Evolutionary conservation across 2,329 filamentous ascomycete species (phyloP).

Genomic region (Myriangium duriaei): DNA sequence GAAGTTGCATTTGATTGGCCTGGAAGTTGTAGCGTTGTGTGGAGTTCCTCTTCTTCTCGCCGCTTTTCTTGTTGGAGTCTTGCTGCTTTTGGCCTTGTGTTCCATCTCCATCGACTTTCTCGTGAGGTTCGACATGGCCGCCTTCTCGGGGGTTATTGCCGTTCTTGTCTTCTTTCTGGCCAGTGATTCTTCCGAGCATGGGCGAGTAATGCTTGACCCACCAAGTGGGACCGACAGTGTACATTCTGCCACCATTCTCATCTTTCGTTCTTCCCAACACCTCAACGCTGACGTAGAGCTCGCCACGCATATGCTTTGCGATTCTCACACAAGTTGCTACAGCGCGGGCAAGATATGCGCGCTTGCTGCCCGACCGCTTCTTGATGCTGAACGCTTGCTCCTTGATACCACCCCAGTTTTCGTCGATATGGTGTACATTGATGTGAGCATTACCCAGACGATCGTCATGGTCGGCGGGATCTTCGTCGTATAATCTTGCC

Average conservation of each 20-base stretch:
- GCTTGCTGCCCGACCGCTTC: constrained; percentile 76
- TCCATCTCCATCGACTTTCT: constrained; percentile 11
- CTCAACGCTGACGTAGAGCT: constrained; percentile 60
- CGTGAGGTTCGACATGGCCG: constrained; percentile 2
- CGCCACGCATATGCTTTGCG: constrained; percentile 54
- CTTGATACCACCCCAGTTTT: constrained; percentile 56
- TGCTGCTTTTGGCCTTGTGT: constrained; percentile 11
- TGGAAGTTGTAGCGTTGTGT: constrained; percentile 67
- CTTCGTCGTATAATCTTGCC: constrained; percentile 80
- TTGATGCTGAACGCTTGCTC: constrained; percentile 57
- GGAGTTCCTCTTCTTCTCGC: constrained; percentile 42
- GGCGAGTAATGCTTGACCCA: constrained; percentile 83
- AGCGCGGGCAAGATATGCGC: constrained; percentile 65
- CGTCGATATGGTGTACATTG: constrained; percentile 44
- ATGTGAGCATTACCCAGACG: constrained; percentile 76
- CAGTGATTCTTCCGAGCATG: constrained; percentile 70
- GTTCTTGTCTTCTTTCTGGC: constrained; percentile 45
- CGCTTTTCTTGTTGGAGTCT: constrained; percentile 13
- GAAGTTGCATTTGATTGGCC: constrained; percentile 79
- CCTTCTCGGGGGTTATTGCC: constrained; percentile 17
- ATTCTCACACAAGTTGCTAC: constrained; percentile 51
- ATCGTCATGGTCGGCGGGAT: constrained; percentile 75
- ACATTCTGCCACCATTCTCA: constrained; percentile 51
- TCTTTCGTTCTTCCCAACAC: constrained; percentile 62
- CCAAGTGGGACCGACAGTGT: constrained; percentile 63